Evolutionary conservation across 2,329 filamentous ascomycete genomes (phyloP).

Genomic region (Ophiostoma pallidulum): DNA sequence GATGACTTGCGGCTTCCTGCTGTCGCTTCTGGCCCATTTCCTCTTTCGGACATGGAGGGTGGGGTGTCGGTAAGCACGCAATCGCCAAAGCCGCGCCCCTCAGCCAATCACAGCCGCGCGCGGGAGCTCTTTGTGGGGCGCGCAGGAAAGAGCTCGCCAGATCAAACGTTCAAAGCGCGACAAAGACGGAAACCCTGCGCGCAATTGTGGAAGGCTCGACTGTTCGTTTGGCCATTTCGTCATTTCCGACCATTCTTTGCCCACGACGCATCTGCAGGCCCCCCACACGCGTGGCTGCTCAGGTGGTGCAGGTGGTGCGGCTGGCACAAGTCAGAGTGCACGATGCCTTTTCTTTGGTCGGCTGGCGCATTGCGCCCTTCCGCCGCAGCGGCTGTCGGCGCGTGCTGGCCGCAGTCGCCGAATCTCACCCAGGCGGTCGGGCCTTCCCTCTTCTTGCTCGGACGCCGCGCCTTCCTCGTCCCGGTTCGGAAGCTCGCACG

Average conservation of each 20-base stretch:
- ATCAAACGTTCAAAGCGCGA: not conserved
- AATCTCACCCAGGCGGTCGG: not conserved
- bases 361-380: too few relatives aligned
- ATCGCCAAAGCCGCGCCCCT: constrained; percentile 2
- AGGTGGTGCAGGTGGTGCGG: not conserved
- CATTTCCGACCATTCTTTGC: not conserved
- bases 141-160: constrained; percentile 1
- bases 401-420: constrained; percentile 1
- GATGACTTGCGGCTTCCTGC: not conserved
- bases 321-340: too few relatives aligned
- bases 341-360: too few relatives aligned
- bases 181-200: not conserved
- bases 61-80: constrained; percentile 11
- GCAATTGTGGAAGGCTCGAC: constrained; percentile 5
- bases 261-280: too few relatives aligned
- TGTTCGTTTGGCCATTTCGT: constrained; percentile 7
- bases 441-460: not conserved
- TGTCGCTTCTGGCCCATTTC: constrained; percentile 8
- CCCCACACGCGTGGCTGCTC: too few relatives aligned
- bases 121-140: constrained; percentile 1
- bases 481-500: too few relatives aligned
- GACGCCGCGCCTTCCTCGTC: not conserved
- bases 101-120: constrained; percentile 6
- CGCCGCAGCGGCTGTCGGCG: constrained; percentile 4
- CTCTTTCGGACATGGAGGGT: constrained; percentile 8